Base-by-base conservation (phyloP, 2,329 filamentous ascomycete genomes). In the Neocucurbitaria cava region DNA sequence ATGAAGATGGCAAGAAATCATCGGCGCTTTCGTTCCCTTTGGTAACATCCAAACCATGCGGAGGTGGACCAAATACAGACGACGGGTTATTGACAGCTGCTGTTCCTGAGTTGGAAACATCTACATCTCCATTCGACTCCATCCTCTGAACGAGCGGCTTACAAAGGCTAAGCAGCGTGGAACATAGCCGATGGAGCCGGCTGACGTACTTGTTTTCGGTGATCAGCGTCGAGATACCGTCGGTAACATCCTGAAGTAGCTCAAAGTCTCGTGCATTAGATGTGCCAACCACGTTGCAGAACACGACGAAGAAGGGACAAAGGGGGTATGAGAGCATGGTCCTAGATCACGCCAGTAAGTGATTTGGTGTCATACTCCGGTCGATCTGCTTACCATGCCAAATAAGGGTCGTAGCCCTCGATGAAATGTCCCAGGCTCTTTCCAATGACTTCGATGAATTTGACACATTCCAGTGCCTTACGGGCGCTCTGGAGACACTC, bases 271-370 rank as follows among this genome's bases (percentile, higher is more conserved):
- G 49, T 5, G 49, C 53, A 40, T 73, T 64, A 11, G 69, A 73
- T 1, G 72, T 74, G 13, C 70, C 71, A n/a, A 74, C 71, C 1
- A 74, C 70, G 38, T 74, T 73, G 58, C 72, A 74, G 48, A 74
- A 74, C 23, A 74, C 63, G 13, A 74, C 70, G 47, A 72, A 74
- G 58, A 73, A 74, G 1, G 72, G 71, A 28, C 65, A 69, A 2
- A 74, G 56, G 5, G 72, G 69, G 36, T 72, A 72, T 9, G 70
- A 73, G 10, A 74, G 66, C 41, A 73, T 66, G 1, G 67, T 72
- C 72, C 72, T 73, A 13, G 0, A 8, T 3, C 1, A 5, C 8
- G 9, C 71, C 38, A 70, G 59, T 45, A 26, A 31, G 5, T 2
- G 21, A 6, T 17, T 21, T 3, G 7, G 6, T 21, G 20, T 9